Evolutionary conservation across 495 filamentous ascomycete genomes (phyloP).

Genomic region (Arthonia radiata): DNA sequence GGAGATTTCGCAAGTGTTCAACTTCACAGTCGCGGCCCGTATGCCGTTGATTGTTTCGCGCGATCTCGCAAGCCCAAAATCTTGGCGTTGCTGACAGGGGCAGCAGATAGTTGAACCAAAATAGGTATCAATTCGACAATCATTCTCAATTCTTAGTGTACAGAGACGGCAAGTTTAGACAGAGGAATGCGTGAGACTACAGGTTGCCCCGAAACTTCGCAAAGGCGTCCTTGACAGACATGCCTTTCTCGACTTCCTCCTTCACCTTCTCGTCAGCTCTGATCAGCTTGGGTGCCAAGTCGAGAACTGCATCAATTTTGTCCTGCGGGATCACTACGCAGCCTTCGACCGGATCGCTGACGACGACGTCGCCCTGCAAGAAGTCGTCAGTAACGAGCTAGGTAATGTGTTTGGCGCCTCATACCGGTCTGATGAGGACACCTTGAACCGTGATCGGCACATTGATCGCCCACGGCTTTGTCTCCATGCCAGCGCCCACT

Average conservation of each 20-base stretch:
- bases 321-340: background rate
- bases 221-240: background rate
- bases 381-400: background rate
- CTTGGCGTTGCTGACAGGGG: no score
- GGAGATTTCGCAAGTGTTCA: no score
- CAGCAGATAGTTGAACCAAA: no score
- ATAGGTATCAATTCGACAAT: no score
- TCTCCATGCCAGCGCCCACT: constrained; percentile 33
- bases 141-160: no score
- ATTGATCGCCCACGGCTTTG: constrained; percentile 28
- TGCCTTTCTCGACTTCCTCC: background rate
- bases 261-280: background rate
- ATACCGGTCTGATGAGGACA: constrained; percentile 22
- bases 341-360: background rate
- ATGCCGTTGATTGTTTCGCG: no score
- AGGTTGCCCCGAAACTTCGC: no score
- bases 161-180: no score
- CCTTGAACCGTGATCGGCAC: constrained; percentile 25
- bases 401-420: constrained; percentile 1
- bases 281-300: background rate
- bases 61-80: no score
- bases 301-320: background rate
- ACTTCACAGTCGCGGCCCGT: no score
- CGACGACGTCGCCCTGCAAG: background rate
- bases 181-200: no score